Evolutionary conservation across 495 filamentous ascomycete species (phyloP), one percentile per base, ranked within the genome.

Genomic region (Daldinia loculata): DNA sequence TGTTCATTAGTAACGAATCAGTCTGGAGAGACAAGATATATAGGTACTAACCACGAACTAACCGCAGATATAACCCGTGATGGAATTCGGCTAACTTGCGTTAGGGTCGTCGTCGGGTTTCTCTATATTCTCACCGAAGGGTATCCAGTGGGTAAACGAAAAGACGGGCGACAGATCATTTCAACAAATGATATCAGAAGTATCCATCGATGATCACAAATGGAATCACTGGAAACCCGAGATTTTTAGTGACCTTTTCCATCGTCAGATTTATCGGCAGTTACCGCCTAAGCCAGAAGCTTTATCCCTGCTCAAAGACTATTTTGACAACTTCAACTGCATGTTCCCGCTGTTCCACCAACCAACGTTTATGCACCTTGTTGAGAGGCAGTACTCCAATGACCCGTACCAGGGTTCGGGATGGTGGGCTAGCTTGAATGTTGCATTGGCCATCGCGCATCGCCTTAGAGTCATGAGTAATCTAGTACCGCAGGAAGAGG

Each of bases 1-100:
- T 98, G 95, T 79, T 97, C 94, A 1, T 82, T 99, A 43, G 95
- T 99, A n/a, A 99, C 95, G 6, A 98, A 97, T 67, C 96, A 97
- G 72, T 92, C 89, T 69, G 95, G 95, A 32, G 95, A 99, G 80
- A 97, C 95, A 29, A 86, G 95, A 78, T 99, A 97, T 80, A 97
- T 98, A 73, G 95, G 94, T 97, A 87, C 39, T 71, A 19, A 7
- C 39, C 32, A 22, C 45, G 32, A 36, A 56, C 38, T 67, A 32
- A 5, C 56, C 29, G 12, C 61, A 56, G 43, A 39, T 29, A 30
- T 56, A 27, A 58, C 32, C 48, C 51, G 19, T 48, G 43, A 22
- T 24, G 19, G 19, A 9, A 48, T 24, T 66, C 14, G 26, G 66
- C 72, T 80, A 71, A 79, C 71, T 57, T n/a, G 63, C 15, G 8